These are phyloP conservation scores for Leishmania gerbilli DNA, from an alignment of 208 protist genomes.

Conservation along the genomic window DNA sequence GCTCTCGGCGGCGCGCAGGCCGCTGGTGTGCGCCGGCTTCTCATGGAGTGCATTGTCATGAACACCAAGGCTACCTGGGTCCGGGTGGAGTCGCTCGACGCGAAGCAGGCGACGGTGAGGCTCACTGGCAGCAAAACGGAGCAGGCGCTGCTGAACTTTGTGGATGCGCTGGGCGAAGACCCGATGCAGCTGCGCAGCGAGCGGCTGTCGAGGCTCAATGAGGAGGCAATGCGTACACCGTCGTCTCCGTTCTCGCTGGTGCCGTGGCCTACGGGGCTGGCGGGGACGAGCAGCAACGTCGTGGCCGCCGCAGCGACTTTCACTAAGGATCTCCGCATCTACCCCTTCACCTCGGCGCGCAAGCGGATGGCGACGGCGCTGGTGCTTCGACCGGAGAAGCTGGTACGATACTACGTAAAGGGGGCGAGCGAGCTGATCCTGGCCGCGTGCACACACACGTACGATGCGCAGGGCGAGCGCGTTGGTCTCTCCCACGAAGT, in stretches of 20 bases:
- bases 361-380: constrained; percentile 78
- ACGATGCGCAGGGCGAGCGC: constrained; percentile 32
- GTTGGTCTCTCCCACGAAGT: constrained; percentile 39
- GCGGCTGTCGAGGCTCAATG: constrained; percentile 37
- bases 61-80: constrained; percentile 55
- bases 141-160: constrained; percentile 58
- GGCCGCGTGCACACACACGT: constrained; percentile 39
- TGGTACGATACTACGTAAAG: constrained; percentile 67
- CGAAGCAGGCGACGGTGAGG: constrained; percentile 48
- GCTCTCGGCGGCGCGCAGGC: constrained; percentile 26
- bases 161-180: constrained; percentile 23
- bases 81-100: constrained; percentile 40
- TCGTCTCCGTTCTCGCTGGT: constrained; percentile 74
- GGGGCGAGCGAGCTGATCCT: constrained; percentile 77
- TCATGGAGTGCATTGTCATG: constrained; percentile 67
- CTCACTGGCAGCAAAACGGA: constrained; percentile 68
- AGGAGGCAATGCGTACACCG: constrained; percentile 34
- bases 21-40: constrained; percentile 30
- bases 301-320: constrained; percentile 20
- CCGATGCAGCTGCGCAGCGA: constrained; percentile 28
- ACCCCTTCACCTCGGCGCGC: constrained; percentile 79
- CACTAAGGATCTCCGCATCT: constrained; percentile 39
- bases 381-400: constrained; percentile 30
- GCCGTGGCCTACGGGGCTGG: constrained; percentile 42
- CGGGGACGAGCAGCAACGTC: constrained; percentile 17